Evolutionary conservation across 176 grass and related monocot species (phyloP), one percentile per base, ranked within the genome.

Genomic region (Rhynchospora breviuscula): DNA sequence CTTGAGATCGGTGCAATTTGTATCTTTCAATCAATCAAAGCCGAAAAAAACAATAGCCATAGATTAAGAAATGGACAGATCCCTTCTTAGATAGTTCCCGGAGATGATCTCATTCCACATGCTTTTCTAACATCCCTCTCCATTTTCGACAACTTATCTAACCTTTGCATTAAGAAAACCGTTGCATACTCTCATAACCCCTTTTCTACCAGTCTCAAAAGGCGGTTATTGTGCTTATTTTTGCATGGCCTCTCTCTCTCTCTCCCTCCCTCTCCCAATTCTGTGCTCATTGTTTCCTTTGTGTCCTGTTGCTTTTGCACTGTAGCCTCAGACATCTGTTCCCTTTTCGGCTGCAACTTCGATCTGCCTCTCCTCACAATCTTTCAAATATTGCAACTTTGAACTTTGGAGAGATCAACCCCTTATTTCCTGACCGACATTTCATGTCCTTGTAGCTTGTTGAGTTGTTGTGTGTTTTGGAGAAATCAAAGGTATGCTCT

Each of bases 121-220:
- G 11, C 10, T 61, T 22, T 66, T 66, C 17, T 81, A 81, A 48
- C 40, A 48, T 52, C 46, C 70, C 43, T 67, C 79, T 67, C 78
- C 61, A 29, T 82, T 67, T 59, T 61, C 21, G 8, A 59, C 47
- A 33, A 79, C 17, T 78, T 14, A 52, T 56, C 15, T 17, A 14
- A 59, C 56, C 52, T 29, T 29, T 5, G 6, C 48, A 61, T 62
- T 80, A 79, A 79, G 58, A 80, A 59, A 59, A 80, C 78, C 78
- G 78, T 62, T 80, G 26, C 78, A 80, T 43, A 62, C 33, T 26
- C 23, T 80, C 59, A 65, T 66, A 46, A 23, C 14, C 21, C 23
- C 59, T 19, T 81, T 81, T 81, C 47, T 57, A 40, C 64, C 79
- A 25, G 43, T 81, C 79, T 81, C 79, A 48, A 81, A 81, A 66